Evolutionary conservation across 2,329 filamentous ascomycete species (phyloP), one percentile per base, ranked within the genome.

Genomic region (Tolypocladium pustulatum): DNA sequence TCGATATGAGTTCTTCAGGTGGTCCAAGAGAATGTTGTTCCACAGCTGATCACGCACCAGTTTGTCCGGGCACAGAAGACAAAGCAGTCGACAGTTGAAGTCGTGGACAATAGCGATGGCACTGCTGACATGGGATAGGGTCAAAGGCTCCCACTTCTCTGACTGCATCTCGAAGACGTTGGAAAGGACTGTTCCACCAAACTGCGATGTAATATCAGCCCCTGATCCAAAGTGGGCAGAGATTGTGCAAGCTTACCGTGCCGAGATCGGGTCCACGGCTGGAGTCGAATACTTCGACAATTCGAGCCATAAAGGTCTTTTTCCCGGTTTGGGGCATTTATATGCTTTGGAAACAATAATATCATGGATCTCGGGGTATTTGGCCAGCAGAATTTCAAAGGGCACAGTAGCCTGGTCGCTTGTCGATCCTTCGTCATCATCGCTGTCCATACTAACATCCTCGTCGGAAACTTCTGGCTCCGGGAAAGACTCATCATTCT

Each of bases 91-190:
- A 2, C 59, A 56, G 56, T 85, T 80, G 66, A 82, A 87, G 2
- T 69, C 58, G 53, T 87, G 82, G 0, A 85, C 76, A 0, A 80
- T 59, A 0, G 72, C 56, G 6, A 86, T 79, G 3, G 78, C 70
- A 32, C 80, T 76, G 59, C 76, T 77, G 6, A 83, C 72, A 60
- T 86, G 82, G 0, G 71, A 73, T 0, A 75, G 59, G 0, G 78
- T 74, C 1, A 87, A 65, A 0, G 60, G 54, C 0, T 71, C 64
- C 84, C 84, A 87, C 20, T 81, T 83, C 15, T 64, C 61, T 0
- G 82, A 77, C 59, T 87, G 83, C 38, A 78, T 75, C 34, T 76
- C 75, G 67, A 87, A 84, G 0, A 74, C 69, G 0, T 66, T 71
- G 0, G 74, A 67, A 0, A 85, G 65, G 17, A 84, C 61, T 0